Evolutionary conservation across 257 asterid species (phyloP).

Genomic region (Coffea eugenioides): DNA sequence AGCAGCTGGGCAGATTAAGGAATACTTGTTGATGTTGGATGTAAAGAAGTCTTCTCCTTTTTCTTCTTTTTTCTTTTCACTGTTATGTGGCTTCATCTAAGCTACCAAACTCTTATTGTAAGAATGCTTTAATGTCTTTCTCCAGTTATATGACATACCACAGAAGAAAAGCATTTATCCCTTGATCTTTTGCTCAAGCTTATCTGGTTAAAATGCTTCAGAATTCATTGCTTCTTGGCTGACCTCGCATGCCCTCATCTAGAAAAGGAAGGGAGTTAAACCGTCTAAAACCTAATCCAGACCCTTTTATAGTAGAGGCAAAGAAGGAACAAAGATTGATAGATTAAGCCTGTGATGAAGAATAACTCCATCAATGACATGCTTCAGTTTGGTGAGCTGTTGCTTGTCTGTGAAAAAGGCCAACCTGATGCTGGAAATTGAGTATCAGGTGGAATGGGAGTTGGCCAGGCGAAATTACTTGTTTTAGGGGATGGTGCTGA

Average conservation of each 20-base stretch:
- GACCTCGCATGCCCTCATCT: not conserved
- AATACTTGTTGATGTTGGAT: not conserved
- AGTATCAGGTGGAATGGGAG: not conserved
- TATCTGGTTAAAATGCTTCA: not conserved
- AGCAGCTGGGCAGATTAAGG: slow-evolving; percentile 2
- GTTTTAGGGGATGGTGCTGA: not conserved
- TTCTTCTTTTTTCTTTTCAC: not conserved
- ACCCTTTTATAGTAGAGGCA: not conserved
- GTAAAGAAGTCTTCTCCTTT: not conserved
- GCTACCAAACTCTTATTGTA: not conserved
- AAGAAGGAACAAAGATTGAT: too few species aligned
- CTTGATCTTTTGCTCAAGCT: not conserved
- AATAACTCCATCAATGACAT: too few species aligned
- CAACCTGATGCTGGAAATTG: not conserved
- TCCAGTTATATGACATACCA: not conserved
- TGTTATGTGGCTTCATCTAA: not conserved
- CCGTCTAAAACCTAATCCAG: not conserved
- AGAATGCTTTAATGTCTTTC: not conserved
- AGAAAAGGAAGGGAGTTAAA: not conserved
- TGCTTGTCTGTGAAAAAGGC: not conserved
- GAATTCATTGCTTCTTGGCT: not conserved
- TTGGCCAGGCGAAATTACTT: not conserved
- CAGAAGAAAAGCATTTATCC: not conserved
- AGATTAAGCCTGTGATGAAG: too few species aligned
- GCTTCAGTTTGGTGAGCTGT: too few species aligned